Conservation (phyloP, 129 eudicot species). For the Flaveria bidentis region DNA sequence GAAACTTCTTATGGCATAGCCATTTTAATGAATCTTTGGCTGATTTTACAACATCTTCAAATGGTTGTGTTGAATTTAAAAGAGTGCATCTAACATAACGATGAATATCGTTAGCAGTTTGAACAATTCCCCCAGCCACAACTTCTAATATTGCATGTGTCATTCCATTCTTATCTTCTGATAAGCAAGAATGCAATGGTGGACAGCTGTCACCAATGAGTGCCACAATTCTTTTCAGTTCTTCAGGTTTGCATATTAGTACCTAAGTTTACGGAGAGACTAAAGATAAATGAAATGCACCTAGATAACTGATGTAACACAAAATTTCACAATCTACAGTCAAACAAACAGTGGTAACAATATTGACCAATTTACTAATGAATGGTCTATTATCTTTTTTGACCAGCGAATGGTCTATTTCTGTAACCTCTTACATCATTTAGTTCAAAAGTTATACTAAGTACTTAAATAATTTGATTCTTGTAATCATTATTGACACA, state of each 20-base stretch:
- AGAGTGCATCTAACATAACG: slow-evolving; percentile 97
- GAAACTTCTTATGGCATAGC: slow-evolving; percentile 89
- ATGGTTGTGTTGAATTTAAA: slow-evolving; percentile 94
- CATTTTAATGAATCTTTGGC: slow-evolving; percentile 92
- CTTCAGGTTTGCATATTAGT: slow-evolving; percentile 89
- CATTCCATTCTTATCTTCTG: slow-evolving; percentile 99
- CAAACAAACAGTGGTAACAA: not conserved
- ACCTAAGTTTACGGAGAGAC: slow-evolving; percentile 55
- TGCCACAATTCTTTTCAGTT: slow-evolving; percentile 66
- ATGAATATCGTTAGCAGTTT: slow-evolving; percentile 92
- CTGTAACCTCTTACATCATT: slow-evolving; percentile 5
- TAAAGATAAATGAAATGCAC: not conserved
- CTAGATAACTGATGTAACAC: not conserved
- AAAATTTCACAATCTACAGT: not conserved
- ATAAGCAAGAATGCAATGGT: slow-evolving; percentile 86
- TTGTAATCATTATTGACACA: not conserved
- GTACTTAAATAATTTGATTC: not conserved
- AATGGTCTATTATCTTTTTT: too few species aligned
- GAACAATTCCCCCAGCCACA: slow-evolving; percentile 98
- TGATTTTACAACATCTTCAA: slow-evolving; percentile 95
- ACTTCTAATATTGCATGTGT: slow-evolving; percentile 97
- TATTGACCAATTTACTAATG: not conserved
- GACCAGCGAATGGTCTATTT: not conserved
- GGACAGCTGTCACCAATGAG: slow-evolving; percentile 86
- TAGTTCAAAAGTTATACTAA: not conserved